Evolutionary conservation across 1,284 basidiomycete genomes (phyloP).

Genomic region (Coniferiporia sulphurascens): DNA sequence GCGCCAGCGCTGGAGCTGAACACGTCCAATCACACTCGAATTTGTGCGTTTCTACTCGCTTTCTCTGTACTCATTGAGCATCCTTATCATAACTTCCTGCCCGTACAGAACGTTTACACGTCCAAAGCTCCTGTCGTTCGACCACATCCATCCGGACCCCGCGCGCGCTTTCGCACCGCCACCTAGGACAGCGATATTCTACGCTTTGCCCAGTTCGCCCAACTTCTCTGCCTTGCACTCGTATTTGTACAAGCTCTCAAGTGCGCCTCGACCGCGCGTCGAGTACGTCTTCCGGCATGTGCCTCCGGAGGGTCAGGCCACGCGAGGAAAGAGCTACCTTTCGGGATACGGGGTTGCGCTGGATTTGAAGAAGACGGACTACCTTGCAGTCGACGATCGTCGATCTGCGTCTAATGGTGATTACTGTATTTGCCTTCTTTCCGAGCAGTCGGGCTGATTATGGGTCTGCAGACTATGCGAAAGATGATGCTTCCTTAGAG

Average conservation of each 20-base stretch:
- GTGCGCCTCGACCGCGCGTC: constrained; percentile 41
- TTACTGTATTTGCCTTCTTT: not conserved
- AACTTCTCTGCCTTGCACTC: constrained; percentile 67
- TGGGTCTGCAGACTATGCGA: constrained; percentile 18
- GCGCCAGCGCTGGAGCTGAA: not conserved
- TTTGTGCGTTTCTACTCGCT: constrained; percentile 12
- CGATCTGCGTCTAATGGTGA: constrained; percentile 29
- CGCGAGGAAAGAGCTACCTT: constrained; percentile 41
- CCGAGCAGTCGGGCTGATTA: not conserved
- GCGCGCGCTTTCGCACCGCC: constrained; percentile 37
- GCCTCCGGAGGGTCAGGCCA: constrained; percentile 34
- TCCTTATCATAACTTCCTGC: not conserved
- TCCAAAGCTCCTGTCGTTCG: constrained; percentile 62
- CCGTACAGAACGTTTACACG: constrained; percentile 5
- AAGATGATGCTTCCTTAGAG: constrained; percentile 23
- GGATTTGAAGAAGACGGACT: constrained; percentile 96
- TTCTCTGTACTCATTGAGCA: not conserved
- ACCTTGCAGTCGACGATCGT: constrained; percentile 89
- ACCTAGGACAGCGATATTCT: constrained; percentile 64
- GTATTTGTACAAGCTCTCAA: constrained; percentile 51
- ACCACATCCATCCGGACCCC: constrained; percentile 57
- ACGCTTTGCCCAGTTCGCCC: constrained; percentile 54
- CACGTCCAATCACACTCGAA: constrained; percentile 22
- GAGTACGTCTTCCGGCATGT: constrained; percentile 75
- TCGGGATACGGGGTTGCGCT: constrained; percentile 90